A percentile compares a stretch with the other conserved stretches of the same genome.
Conservation (phyloP, 768 basidiomycete species). For the Mycena vitilis region DNA sequence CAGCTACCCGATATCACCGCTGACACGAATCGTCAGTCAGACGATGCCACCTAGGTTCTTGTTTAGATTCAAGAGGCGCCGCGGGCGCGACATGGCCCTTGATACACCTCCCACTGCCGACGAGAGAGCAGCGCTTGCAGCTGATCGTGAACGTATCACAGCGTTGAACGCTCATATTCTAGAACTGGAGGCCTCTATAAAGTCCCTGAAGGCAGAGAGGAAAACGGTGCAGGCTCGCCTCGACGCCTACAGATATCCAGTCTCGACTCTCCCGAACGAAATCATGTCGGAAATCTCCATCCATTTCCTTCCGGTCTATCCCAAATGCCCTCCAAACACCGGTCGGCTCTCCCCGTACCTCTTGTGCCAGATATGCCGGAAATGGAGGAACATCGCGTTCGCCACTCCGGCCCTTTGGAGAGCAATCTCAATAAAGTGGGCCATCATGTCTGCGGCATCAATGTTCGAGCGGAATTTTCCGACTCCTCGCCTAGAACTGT, state of each 20-base stretch:
- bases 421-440: neutral
- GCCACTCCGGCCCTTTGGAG: slow-evolving; percentile 15
- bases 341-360: neutral
- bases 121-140: neutral
- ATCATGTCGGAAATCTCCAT: slow-evolving; percentile 12
- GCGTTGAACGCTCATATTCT: neutral
- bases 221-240: neutral
- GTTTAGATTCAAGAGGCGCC: no score
- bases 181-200: neutral
- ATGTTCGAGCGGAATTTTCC: no score
- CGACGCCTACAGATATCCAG: slow-evolving; percentile 14
- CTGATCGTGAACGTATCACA: slow-evolving; percentile 1
- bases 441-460: no score
- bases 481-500: no score
- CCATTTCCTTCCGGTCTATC: slow-evolving; percentile 15
- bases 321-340: neutral
- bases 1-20: no score
- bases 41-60: no score
- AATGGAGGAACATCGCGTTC: slow-evolving; percentile 9
- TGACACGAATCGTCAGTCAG: no score
- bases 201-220: neutral
- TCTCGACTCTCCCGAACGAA: slow-evolving; percentile 9
- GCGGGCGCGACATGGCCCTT: no score
- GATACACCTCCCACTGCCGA: neutral
- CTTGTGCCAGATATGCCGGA: slow-evolving; percentile 7